Evolutionary conservation across 805 yeast genomes (phyloP), one percentile per base, ranked within the genome.

Genomic region (Maudiozyma saulgeensis): DNA sequence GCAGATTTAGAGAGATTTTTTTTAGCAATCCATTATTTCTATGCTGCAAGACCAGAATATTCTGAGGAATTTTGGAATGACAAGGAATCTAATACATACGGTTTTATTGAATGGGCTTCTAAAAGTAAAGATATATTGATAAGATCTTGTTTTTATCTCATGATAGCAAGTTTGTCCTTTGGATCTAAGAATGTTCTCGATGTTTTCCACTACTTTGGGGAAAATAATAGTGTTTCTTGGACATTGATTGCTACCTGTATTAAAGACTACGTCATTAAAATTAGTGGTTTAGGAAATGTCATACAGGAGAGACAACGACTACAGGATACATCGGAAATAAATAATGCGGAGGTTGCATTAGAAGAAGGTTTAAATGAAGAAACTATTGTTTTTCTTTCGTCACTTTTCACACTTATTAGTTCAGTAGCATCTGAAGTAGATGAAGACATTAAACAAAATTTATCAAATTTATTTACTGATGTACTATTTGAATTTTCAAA

Each of bases 1-100:
- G 87, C 91, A 0, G 97, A 93, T 54, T 69, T 93, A 38, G 99
- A 93, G 63, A 74, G 96, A 53, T 87, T 91, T 59, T 90, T 87
- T 60, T 61, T 90, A 54, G 76, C 91, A 2, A 72, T 87, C 51
- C 82, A 82, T 41, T 85, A 77, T 61, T 72, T 87, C 7, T 89
- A 84, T 62, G 70, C 76, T 26, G 73, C 77, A 16, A 73, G 95
- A 49, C 79, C 82, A 0, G 74, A 75, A 0, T 67, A 82, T 7
- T 76, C 85, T 13, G 59, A 72, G 1, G 67, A 69, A 12, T 84
- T 87, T 59, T 90, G 96, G 95, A 63, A 66, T 12, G 87, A 84
- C 53, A 70, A 77, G 18, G 80, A 76, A 47, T 77, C 83, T 13
- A 81, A 81, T 50, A 71, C 87, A 1, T 74, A 79, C 59, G 97